These are phyloP conservation scores for Macrophomina phaseolina DNA, from an alignment of 2,329 filamentous ascomycete genomes.

Conservation along the genomic window DNA sequence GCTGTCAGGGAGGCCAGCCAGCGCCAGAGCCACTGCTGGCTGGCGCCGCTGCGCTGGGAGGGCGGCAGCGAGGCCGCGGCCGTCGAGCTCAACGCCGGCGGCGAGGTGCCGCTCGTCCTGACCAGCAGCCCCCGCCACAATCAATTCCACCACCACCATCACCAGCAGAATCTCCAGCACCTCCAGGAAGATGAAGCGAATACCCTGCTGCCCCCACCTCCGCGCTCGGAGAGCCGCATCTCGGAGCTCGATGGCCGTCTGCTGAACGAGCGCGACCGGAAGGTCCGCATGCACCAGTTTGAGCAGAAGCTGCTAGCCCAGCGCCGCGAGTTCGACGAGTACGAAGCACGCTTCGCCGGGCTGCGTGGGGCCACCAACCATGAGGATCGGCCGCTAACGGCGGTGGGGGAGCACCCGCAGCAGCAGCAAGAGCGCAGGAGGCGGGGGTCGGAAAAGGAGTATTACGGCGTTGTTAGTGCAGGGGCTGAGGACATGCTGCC, in stretches of 20 bases:
- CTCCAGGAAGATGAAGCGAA: too few relatives aligned
- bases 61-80: background rate
- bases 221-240: background rate
- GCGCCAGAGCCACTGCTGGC: conserved; percentile 44
- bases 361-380: background rate
- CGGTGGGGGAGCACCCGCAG: background rate
- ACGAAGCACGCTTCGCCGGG: background rate
- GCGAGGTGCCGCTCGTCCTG: background rate
- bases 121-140: background rate
- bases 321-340: conserved; percentile 12
- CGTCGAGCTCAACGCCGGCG: background rate
- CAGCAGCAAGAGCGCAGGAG: background rate
- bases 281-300: conserved; percentile 14
- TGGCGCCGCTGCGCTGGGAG: conserved; percentile 37
- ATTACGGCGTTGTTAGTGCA: background rate
- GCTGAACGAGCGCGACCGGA: conserved; percentile 22
- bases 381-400: background rate
- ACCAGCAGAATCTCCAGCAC: too few relatives aligned
- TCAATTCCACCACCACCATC: background rate
- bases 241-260: conserved; percentile 15
- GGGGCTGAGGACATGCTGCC: background rate
- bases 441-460: background rate
- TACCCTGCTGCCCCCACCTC: background rate
- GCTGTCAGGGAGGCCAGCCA: conserved; percentile 37
- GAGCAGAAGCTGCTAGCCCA: conserved; percentile 16